Evolutionary conservation across 768 basidiomycete genomes (phyloP), one percentile per base, ranked within the genome.

Genomic region (Boletus rubropictus): DNA sequence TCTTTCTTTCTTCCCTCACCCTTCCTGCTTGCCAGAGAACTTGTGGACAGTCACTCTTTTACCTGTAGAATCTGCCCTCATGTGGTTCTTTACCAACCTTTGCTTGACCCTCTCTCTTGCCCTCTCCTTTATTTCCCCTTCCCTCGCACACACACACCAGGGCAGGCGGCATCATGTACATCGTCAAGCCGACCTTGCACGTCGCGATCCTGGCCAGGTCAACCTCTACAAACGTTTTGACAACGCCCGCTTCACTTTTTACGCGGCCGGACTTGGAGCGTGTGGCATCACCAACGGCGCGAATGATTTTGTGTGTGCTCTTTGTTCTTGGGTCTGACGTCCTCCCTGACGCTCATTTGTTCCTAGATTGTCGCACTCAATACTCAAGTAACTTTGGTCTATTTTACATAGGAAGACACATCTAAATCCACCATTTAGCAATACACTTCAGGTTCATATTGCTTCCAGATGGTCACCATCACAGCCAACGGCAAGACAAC

Each of bases 401-500:
- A 7, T 4, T 36, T 9, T 22, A 33, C 35, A 29, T 35, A 34
- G 17, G 14, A 29, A 6, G 8, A 34, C 27, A 15, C 6, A 5
- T 21, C 40, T 57, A n/a, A n/a, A 63, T 35, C 17, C 24, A 9
- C 18, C 11, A 34, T 32, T 39, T 58, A 83, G 80, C 78, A 84
- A 77, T 87, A 65, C 66, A 72, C 67, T 27, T 54, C 62, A 32
- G 73, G 73, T n/a, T 56, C 69, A 42, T 67, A 78, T 53, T 90
- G 88, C 58, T 77, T 68, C 63, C 69, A 82, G 66, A 64, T 48
- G 45, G 82, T 91, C 56, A 79, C 75, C 20, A 82, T 91, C 56
- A 68, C 69, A 3, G 77, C 69, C 60, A 69, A 72, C 33, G 87
- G 86, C 39, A 79, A 79, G 62, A 69, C 77, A 4, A 62, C 76